Base-by-base conservation (phyloP, 345 rosid genomes). In the Cardamine chenopodiifolia region DNA sequence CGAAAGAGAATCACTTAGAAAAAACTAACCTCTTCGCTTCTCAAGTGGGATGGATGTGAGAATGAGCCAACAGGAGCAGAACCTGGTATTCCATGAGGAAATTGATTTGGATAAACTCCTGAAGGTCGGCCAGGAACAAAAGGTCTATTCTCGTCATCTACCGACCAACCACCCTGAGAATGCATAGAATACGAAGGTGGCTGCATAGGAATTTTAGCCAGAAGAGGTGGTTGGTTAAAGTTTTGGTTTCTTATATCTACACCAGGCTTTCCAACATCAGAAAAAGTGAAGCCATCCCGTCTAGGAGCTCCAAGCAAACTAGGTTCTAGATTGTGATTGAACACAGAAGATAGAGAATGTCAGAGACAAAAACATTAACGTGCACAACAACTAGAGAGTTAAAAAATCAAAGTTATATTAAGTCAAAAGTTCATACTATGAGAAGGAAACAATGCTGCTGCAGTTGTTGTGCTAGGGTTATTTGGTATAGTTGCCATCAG, bases 261-360 rank as follows among this genome's bases (percentile, higher is more conserved):
- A 80, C 74, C 78, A 70, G 74, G 82, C 72, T 79, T 85, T 72
- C 83, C 86, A 73, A 53, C 65, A 62, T 82, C 86, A 60, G 70
- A 35, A 68, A 68, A 68, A 47, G 78, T 68, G 79, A 71, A 78
- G 72, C 58, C 79, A 72, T 87, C 98, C 70, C 87, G 85, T 81
- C 87, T 86, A 73, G 96, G 92, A 83, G 85, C 84, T 71, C 98
- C 98, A 80, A 90, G 97, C 84, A 96, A 83, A 73, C 96, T 84
- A 77, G 98, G 93, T 83, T 81, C 99, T 90, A 79, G 34, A 55
- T 80, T 49, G 59, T 56, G 71, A 60, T 44, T 23, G 23, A 80
- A 71, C 45, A 57, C 52, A 80, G 40, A 72, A 18, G 58, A 73
- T 42, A 25, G 56, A 54, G 66, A 68, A 23, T n/a, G 44, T 62